These are phyloP conservation scores for Trametes sanguinea DNA, from an alignment of 768 basidiomycete species.

Conservation along the genomic window DNA sequence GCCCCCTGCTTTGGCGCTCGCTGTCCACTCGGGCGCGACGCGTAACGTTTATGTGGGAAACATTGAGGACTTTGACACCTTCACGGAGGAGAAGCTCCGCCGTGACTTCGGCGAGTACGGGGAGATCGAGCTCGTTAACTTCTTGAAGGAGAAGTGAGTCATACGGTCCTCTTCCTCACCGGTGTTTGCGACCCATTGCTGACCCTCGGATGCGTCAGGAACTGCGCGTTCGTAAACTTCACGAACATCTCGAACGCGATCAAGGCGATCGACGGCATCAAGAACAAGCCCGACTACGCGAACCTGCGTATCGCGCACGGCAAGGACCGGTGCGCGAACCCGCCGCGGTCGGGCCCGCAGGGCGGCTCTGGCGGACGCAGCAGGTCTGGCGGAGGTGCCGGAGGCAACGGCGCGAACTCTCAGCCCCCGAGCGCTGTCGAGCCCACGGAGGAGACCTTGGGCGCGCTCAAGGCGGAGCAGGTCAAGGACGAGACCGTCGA, in stretches of 20 bases:
- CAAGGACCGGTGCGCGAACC: slow-evolving; percentile 94
- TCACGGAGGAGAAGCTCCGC: slow-evolving; percentile 86
- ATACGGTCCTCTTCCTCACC: background rate
- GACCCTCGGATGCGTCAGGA: slow-evolving; percentile 49
- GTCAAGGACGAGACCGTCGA: slow-evolving; percentile 35
- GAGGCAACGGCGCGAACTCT: slow-evolving; percentile 39
- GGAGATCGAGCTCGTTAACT: slow-evolving; percentile 96
- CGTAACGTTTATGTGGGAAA: slow-evolving; percentile 97
- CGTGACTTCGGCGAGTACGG: slow-evolving; percentile 95
- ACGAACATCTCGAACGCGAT: slow-evolving; percentile 94
- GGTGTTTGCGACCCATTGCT: background rate
- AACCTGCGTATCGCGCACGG: slow-evolving; percentile 91
- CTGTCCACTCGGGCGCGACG: slow-evolving; percentile 91
- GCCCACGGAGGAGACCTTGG: slow-evolving; percentile 13
- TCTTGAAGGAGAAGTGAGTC: slow-evolving; percentile 83
- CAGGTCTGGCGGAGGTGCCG: slow-evolving; percentile 41
- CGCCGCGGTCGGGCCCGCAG: slow-evolving; percentile 81
- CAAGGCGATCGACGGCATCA: slow-evolving; percentile 97
- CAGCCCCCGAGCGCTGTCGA: slow-evolving; percentile 41
- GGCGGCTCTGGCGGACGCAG: slow-evolving; percentile 56
- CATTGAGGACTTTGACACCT: slow-evolving; percentile 93
- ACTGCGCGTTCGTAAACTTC: slow-evolving; percentile 95
- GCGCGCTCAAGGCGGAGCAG: slow-evolving; percentile 26
- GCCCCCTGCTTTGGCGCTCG: slow-evolving; percentile 78
- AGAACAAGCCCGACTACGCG: slow-evolving; percentile 87